Base-by-base conservation (phyloP, 257 asterid genomes). In the Ajuga chamaepitys region DNA sequence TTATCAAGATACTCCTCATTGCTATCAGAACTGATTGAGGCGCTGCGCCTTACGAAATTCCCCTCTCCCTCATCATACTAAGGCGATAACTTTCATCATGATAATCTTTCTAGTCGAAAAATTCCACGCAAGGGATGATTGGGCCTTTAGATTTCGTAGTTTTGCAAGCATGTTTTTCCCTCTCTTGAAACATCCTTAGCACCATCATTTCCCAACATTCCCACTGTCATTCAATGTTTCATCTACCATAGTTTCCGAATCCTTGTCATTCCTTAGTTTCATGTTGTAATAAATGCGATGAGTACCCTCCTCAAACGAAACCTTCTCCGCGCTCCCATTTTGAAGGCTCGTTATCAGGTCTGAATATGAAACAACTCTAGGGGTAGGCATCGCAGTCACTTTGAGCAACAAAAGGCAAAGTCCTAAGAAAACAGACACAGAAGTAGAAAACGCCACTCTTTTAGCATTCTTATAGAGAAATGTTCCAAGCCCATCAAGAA, bases 221-320 rank as follows among this genome's bases (percentile, higher is more conserved):
- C 75, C 76, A 21, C 37, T 32, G 3, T 32, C 56, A 34, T 70
- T 37, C 16, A 38, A 20, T 4, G 70, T 47, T 14, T 67, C 64
- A 62, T 62, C 80, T 5, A 65, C 73, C 9, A 59, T 73, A 20
- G 14, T 14, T 53, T 75, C 55, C 9, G 73, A 7, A 22, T 53
- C 74, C 58, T 83, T 74, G 4, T 40, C 70, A 35, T 35, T 59
- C 53, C 34, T 40, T 9, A 60, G 45, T 58, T 83, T 66, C 5
- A 83, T 74, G 56, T 75, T 88, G 60, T 86, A 94, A 72, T 83
- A 88, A 70, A 94, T 94, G 54, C 85, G 82, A 22, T 88, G 90
- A 37, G 95, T 86, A 14, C 97, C 99, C 78, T 94, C 99, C 81
- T 90, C 95, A 70, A 94, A 94, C 64, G 82, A 76, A 74, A 94